A percentile compares a stretch with the other conserved stretches of the same genome.
These are phyloP conservation scores for Bipolaris sorokiniana DNA, from an alignment of 2,329 filamentous ascomycete genomes.

Conservation along the genomic window DNA sequence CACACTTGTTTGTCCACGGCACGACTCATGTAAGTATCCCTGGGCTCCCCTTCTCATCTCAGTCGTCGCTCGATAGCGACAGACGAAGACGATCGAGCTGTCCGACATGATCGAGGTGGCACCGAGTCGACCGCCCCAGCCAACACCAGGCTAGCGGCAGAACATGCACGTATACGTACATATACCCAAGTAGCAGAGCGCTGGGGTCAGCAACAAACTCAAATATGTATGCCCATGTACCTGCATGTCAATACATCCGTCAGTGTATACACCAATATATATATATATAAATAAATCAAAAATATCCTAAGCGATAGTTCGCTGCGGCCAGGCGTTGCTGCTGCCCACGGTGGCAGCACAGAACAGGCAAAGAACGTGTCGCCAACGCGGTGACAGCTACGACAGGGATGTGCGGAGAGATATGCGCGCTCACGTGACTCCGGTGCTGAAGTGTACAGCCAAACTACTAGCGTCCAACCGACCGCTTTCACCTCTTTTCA, in stretches of 20 bases:
- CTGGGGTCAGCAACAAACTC: background rate
- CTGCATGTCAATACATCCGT: background rate
- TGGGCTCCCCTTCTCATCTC: slow-evolving; percentile 4
- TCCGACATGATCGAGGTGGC: background rate
- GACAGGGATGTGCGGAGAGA: slow-evolving; percentile 22
- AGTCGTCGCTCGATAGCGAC: background rate
- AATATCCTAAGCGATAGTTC: background rate
- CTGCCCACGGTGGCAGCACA: background rate
- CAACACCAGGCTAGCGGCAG: background rate
- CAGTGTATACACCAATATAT: too few relatives aligned
- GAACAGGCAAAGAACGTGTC: background rate
- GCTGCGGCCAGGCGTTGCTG: background rate
- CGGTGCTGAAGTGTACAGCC: slow-evolving; percentile 14
- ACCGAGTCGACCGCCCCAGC: background rate
- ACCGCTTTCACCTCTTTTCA: slow-evolving; percentile 22
- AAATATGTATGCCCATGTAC: background rate
- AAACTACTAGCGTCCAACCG: slow-evolving; percentile 12
- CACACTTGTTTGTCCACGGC: slow-evolving; percentile 7
- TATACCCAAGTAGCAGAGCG: background rate
- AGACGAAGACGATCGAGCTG: background rate
- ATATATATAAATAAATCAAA: too few relatives aligned
- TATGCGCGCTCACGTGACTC: slow-evolving; percentile 24
- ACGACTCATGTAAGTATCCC: slow-evolving; percentile 6
- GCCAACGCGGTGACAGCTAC: slow-evolving; percentile 8
- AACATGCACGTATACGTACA: background rate